Percentiles rank a stretch among this genome's conserved stretches.
phyloP scores from a whole-genome alignment of 768 basidiomycete genomes.

The Tephrocybe sp. region DNA sequence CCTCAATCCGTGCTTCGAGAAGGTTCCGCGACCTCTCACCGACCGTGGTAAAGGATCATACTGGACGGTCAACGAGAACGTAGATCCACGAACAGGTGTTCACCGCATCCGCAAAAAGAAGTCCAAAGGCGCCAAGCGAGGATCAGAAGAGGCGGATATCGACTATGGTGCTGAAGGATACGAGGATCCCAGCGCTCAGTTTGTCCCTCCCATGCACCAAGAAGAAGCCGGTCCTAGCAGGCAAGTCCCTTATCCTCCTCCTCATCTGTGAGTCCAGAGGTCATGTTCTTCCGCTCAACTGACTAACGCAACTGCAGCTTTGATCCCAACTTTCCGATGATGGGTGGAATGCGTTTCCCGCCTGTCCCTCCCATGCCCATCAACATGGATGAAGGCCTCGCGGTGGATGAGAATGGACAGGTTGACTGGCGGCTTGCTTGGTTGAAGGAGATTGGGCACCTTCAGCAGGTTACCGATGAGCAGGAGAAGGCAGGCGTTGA shows the following conservation, averaged over 20 bases:
- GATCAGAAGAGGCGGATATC: constrained; percentile 60
- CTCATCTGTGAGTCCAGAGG: constrained; percentile 50
- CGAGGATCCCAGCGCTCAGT: constrained; percentile 56
- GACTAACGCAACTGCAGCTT: constrained; percentile 46
- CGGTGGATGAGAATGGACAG: constrained; percentile 76
- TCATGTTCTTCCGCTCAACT: background rate
- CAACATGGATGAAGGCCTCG: constrained; percentile 61
- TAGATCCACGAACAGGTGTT: constrained; percentile 86
- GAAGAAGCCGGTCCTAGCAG: constrained; percentile 65
- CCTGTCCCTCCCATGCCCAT: constrained; percentile 58
- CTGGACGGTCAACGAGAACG: constrained; percentile 90
- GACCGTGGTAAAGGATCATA: constrained; percentile 91
- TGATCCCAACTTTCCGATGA: constrained; percentile 71
- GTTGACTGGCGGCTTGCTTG: constrained; percentile 80
- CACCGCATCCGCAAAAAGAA: constrained; percentile 90
- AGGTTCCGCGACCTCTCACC: constrained; percentile 87
- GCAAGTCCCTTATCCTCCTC: constrained; percentile 57
- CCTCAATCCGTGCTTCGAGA: constrained; percentile 88
- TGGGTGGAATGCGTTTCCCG: constrained; percentile 66
- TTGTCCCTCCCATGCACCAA: constrained; percentile 55
- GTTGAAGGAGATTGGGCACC: constrained; percentile 75
- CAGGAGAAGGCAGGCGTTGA: constrained; percentile 83
- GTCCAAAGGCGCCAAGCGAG: constrained; percentile 54
- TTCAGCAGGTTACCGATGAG: constrained; percentile 75
- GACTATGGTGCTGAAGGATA: constrained; percentile 65